Conservation (phyloP, 768 basidiomycete species). For the Agaricus bisporus region DNA sequence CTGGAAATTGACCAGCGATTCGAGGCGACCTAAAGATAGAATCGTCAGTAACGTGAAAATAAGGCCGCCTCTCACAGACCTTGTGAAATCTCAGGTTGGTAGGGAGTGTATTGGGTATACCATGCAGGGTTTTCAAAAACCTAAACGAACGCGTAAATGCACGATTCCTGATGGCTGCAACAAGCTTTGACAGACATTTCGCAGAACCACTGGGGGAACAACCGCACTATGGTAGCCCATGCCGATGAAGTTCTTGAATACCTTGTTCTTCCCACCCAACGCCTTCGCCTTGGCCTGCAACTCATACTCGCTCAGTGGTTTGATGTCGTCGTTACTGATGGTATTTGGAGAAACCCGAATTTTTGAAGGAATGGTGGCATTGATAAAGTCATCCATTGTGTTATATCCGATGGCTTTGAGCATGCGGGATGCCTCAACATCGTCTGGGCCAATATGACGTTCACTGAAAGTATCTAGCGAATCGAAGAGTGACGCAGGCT, state of each 20-base stretch:
- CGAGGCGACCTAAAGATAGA: slow-evolving; percentile 68
- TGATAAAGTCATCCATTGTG: slow-evolving; percentile 84
- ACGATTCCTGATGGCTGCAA: slow-evolving; percentile 3
- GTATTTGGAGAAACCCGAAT: slow-evolving; percentile 64
- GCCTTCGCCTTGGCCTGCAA: slow-evolving; percentile 68
- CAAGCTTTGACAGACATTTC: slow-evolving; percentile 52
- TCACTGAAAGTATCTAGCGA: slow-evolving; percentile 87
- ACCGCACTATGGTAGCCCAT: slow-evolving; percentile 97
- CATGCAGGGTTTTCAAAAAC: slow-evolving; percentile 94
- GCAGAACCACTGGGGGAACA: slow-evolving; percentile 91
- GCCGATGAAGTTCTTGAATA: slow-evolving; percentile 91
- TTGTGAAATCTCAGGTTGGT: slow-evolving; percentile 98
- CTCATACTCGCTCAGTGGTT: slow-evolving; percentile 81
- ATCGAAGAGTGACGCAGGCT: slow-evolving; percentile 62
- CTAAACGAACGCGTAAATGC: slow-evolving; percentile 27
- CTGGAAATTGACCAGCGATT: slow-evolving; percentile 95
- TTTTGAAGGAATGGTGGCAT: slow-evolving; percentile 71
- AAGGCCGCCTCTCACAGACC: slow-evolving; percentile 37
- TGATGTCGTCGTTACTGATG: slow-evolving; percentile 64
- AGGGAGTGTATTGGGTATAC: slow-evolving; percentile 96
- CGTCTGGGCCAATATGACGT: slow-evolving; percentile 91
- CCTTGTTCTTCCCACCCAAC: slow-evolving; percentile 73
- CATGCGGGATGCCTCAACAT: slow-evolving; percentile 76
- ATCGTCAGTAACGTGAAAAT: slow-evolving; percentile 3
- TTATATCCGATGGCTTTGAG: slow-evolving; percentile 77